Percentiles rank a stretch among this genome's conserved stretches.
Conservation (phyloP, 2,329 filamentous ascomycete species). For the Dactylonectria macrodidyma region DNA sequence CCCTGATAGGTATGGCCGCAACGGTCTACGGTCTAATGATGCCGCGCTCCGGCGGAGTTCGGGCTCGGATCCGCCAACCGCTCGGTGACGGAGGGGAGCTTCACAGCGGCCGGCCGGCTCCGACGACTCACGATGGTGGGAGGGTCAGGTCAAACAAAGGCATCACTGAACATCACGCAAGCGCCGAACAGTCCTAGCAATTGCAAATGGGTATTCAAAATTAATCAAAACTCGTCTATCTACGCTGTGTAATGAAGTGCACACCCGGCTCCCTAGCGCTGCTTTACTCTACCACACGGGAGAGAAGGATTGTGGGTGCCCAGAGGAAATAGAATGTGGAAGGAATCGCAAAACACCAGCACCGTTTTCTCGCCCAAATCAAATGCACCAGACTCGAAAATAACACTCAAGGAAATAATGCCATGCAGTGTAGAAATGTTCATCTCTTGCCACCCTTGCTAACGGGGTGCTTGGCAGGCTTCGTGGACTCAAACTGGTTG, state of each 20-base stretch:
- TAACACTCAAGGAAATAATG: background rate
- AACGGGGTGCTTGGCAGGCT: conserved; percentile 2
- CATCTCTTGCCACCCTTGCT: conserved; percentile 22
- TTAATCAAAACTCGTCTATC: conserved; percentile 10
- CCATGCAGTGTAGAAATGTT: background rate
- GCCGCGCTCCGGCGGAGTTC: conserved; percentile 27
- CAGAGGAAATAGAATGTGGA: background rate
- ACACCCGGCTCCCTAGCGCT: background rate
- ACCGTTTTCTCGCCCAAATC: conserved; percentile 13
- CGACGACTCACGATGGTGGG: background rate
- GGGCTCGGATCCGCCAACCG: conserved; percentile 10
- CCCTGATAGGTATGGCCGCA: background rate
- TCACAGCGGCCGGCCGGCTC: background rate
- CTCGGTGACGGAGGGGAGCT: conserved; percentile 6
- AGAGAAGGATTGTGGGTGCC: background rate
- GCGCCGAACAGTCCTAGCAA: background rate
- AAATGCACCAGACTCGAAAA: conserved; percentile 2
- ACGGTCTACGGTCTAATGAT: background rate
- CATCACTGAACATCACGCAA: background rate
- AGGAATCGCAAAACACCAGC: background rate
- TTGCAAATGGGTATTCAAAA: conserved; percentile 28
- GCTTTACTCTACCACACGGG: conserved; percentile 3
- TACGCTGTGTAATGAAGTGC: conserved; percentile 19
- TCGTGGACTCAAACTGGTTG: conserved; percentile 26
- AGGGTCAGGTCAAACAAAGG: background rate